phyloP scores from a whole-genome alignment of 2,329 filamentous ascomycete genomes.

The Fusarium burgessii region DNA sequence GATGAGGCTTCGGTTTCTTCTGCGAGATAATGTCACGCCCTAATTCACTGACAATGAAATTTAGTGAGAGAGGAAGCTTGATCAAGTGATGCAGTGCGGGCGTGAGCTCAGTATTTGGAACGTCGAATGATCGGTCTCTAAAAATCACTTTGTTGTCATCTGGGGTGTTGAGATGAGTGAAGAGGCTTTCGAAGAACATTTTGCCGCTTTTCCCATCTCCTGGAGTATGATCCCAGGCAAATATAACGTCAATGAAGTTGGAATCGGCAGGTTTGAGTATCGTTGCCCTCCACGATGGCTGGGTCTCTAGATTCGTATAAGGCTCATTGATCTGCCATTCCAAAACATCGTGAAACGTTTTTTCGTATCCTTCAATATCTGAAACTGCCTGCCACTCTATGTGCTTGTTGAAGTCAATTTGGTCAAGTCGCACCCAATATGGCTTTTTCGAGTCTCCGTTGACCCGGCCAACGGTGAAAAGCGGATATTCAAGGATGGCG shows the following conservation, averaged over 20 bases:
- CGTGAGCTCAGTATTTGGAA: background rate
- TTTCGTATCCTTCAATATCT: background rate
- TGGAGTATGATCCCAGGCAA: conserved; percentile 28
- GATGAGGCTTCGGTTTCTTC: background rate
- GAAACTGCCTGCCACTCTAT: conserved; percentile 14
- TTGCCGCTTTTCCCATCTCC: conserved; percentile 29
- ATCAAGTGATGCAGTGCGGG: conserved; percentile 7
- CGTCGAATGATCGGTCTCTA: conserved; percentile 2
- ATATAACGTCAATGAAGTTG: conserved; percentile 17
- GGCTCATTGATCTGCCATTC: conserved; percentile 12
- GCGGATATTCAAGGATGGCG: conserved; percentile 1
- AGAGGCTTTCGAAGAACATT: conserved; percentile 9
- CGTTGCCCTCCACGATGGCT: conserved; percentile 3
- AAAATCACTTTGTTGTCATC: background rate
- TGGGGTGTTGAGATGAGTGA: conserved; percentile 2
- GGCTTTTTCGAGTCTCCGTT: background rate
- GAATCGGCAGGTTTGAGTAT: background rate
- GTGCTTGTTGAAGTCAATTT: conserved; percentile 19
- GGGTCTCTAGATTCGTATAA: conserved; percentile 6
- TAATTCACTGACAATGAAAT: background rate
- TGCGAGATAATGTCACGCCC: background rate
- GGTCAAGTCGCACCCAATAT: conserved; percentile 12
- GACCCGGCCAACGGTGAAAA: conserved; percentile 8
- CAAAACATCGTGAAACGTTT: background rate
- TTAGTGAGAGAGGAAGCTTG: background rate